Conservation (phyloP, 176 grass and related monocot species). For the Lolium multiflorum region DNA sequence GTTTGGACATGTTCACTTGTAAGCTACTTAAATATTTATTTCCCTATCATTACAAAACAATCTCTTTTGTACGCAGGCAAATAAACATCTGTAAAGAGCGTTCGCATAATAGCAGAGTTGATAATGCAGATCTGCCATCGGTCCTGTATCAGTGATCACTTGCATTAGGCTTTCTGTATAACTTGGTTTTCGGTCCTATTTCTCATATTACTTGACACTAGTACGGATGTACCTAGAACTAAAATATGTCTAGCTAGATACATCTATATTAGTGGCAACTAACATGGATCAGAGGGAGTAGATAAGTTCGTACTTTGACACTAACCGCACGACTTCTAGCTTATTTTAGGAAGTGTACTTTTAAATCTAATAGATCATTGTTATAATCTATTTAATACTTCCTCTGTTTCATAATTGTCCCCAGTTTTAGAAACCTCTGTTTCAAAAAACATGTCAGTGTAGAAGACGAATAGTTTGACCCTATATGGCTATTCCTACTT, state of each 20-base stretch:
- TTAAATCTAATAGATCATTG: neutral
- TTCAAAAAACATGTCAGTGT: neutral
- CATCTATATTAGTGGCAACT: too few species aligned
- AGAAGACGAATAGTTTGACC: neutral
- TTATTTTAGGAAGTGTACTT: neutral
- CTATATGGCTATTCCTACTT: neutral
- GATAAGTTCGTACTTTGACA: neutral
- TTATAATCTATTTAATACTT: neutral
- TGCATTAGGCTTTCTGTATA: neutral
- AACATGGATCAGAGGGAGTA: too few species aligned
- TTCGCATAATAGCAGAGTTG: neutral
- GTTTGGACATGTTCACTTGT: neutral
- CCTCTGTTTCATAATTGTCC: neutral
- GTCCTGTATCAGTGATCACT: neutral
- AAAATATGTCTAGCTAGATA: too few species aligned
- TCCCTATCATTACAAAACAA: neutral
- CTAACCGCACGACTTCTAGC: neutral
- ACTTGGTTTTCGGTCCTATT: neutral
- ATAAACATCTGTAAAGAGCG: neutral
- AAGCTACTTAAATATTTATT: slow-evolving; percentile 14
- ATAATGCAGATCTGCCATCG: neutral
- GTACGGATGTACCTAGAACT: too few species aligned
- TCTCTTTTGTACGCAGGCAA: neutral
- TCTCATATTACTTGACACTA: neutral
- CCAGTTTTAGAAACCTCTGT: neutral